Evolutionary conservation across 2,329 filamentous ascomycete genomes (phyloP).

Genomic region (Aspergillus tubingensis): DNA sequence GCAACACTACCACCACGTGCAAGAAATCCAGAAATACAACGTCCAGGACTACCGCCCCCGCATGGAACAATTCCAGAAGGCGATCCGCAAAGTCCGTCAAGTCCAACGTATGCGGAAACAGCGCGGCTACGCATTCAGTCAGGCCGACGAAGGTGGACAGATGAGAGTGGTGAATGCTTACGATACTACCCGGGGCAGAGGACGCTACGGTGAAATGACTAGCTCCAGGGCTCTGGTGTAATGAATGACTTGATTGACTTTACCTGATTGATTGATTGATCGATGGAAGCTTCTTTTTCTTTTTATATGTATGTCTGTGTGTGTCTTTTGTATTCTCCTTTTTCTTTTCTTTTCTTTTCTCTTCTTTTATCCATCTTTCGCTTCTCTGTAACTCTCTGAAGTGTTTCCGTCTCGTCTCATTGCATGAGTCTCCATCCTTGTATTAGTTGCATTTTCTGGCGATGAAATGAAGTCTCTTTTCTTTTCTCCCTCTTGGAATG

Average conservation of each 20-base stretch:
- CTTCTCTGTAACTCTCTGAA: constrained; percentile 12
- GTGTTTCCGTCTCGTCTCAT: neutral
- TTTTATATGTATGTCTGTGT: neutral
- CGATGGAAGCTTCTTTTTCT: neutral
- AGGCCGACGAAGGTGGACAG: constrained; percentile 88
- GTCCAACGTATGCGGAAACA: constrained; percentile 99
- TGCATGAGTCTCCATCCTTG: neutral
- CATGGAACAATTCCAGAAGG: constrained; percentile 99
- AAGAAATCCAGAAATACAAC: constrained; percentile 99
- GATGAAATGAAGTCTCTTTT: neutral
- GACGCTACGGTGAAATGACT: constrained; percentile 93
- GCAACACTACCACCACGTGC: constrained; percentile 94
- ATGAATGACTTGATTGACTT: constrained; percentile 7
- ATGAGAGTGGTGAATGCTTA: constrained; percentile 95
- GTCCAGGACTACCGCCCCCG: constrained; percentile 97
- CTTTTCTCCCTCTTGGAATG: neutral
- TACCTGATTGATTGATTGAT: constrained; percentile 7
- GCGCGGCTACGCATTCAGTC: constrained; percentile 95
- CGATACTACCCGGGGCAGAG: constrained; percentile 90
- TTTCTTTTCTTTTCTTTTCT: neutral
- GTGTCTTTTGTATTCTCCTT: neutral
- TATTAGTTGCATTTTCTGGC: constrained; percentile 2
- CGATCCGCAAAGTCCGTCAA: constrained; percentile 95
- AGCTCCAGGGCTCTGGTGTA: constrained; percentile 51
- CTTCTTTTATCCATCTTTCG: constrained; percentile 5